A percentile compares a stretch with the other conserved stretches of the same genome.
Conservation (phyloP, 441 rosid species). For the Bruguiera hainesii region DNA sequence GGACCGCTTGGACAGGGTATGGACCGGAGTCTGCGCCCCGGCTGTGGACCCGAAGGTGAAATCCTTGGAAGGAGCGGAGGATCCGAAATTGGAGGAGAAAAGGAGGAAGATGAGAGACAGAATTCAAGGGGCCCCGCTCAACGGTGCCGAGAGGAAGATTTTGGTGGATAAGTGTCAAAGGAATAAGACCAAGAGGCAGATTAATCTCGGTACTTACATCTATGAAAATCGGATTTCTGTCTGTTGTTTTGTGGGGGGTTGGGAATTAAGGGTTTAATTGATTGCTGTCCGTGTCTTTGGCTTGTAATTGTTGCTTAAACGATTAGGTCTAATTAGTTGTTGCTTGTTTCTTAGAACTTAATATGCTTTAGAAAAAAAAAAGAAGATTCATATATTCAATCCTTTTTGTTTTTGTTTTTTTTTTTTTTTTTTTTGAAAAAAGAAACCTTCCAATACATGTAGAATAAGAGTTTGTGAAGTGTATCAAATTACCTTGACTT, state of each 20-base stretch:
- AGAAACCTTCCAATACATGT: no score
- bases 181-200: constrained; percentile 61
- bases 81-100: constrained; percentile 68
- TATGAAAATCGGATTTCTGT: neutral
- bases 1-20: constrained; percentile 59
- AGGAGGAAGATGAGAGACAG: constrained; percentile 52
- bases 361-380: no score
- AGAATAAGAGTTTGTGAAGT: no score
- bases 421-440: no score
- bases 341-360: no score
- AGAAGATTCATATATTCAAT: no score
- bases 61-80: constrained; percentile 65
- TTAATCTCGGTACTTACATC: constrained; percentile 54
- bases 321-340: no score
- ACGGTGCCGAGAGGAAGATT: constrained; percentile 72
- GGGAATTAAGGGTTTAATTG: neutral
- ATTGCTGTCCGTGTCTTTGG: neutral
- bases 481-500: no score
- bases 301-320: no score
- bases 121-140: constrained; percentile 65
- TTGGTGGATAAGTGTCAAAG: constrained; percentile 66
- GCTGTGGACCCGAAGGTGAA: constrained; percentile 57
- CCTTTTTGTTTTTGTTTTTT: no score
- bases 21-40: constrained; percentile 94
- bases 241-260: neutral